Base-by-base conservation (phyloP, 2,329 filamentous ascomycete genomes). In the Cytospora chrysosperma region DNA sequence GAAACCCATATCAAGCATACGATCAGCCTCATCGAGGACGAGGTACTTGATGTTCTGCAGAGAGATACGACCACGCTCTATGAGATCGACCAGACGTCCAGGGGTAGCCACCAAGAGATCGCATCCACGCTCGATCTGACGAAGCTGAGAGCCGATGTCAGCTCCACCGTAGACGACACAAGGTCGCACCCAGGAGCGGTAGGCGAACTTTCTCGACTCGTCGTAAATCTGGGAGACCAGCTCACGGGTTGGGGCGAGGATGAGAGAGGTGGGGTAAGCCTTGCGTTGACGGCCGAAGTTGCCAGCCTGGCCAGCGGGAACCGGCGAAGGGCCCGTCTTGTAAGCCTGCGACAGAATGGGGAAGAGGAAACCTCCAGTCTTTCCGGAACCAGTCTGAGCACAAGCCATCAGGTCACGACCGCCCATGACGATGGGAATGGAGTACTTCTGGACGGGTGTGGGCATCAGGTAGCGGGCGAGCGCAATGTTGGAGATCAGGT, bases 1-100 rank as follows among this genome's bases (percentile, higher is more conserved):
- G 85, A 99, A 99, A 95, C 95, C 95, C 95, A 99, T 99, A 86
- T 99, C 95, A 85, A 99, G 85, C 95, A 99, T 99, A 78, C 95
- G 95, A 83, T 99, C 95, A 78, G 95, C 95, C 87, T 99, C 95
- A 72, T 99, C 95, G 61, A 99, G 91, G 72, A 99, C 92, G 67
- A 99, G 87, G 77, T 99, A 99, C 85, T 97, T 98, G 86, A 99
- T 99, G 85, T 97, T 97, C 79, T 89, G 87, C 62, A 99, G 89
- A 52, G 95, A 98, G 77, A 99, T 98, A 75, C 94, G 92, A 74
- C 95, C 95, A 84, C 95, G 92, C 85, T 98, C 95, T 75, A 99
- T 96, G 79, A 99, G 84, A 78, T 99, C 95, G 74, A 98, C 93
- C 70, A 99, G 86, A 88, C 95, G 92, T 79, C 95, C 95, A 62